phyloP scores from a whole-genome alignment of 2,329 filamentous ascomycete genomes.

The Monilinia fructigena region DNA sequence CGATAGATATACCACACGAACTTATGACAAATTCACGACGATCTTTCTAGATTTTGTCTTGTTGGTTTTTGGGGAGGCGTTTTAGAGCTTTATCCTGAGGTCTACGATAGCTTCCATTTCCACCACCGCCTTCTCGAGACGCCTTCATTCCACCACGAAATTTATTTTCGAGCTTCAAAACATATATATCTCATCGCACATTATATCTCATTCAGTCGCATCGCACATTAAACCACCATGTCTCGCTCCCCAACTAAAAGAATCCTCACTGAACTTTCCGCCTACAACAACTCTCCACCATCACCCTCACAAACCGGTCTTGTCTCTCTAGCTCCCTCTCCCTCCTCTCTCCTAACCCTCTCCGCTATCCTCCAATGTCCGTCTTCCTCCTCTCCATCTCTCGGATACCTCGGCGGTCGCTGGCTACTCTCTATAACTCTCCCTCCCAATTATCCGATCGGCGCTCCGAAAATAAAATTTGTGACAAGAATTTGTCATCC shows the following conservation, averaged over 20 bases:
- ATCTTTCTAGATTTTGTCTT: neutral
- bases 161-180: neutral
- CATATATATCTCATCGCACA: neutral
- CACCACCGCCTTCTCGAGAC: neutral
- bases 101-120: neutral
- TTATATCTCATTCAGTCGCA: neutral
- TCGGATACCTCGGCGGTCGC: constrained; percentile 55
- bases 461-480: constrained; percentile 77
- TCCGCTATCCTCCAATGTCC: constrained; percentile 49
- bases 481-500: constrained; percentile 82
- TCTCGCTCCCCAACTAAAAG: constrained; percentile 50
- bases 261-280: constrained; percentile 57
- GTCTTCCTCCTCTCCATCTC: constrained; percentile 60
- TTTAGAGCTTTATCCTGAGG: neutral
- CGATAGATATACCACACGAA: too few relatives aligned
- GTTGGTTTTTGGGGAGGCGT: neutral
- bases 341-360: constrained; percentile 55
- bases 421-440: constrained; percentile 81
- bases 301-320: constrained; percentile 54
- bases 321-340: constrained; percentile 54
- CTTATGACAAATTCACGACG: neutral
- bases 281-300: constrained; percentile 42
- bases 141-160: neutral
- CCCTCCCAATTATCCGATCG: constrained; percentile 74
- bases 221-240: constrained; percentile 11